Evolutionary conservation across 1,284 basidiomycete genomes (phyloP).

Genomic region (Irpex sp.): DNA sequence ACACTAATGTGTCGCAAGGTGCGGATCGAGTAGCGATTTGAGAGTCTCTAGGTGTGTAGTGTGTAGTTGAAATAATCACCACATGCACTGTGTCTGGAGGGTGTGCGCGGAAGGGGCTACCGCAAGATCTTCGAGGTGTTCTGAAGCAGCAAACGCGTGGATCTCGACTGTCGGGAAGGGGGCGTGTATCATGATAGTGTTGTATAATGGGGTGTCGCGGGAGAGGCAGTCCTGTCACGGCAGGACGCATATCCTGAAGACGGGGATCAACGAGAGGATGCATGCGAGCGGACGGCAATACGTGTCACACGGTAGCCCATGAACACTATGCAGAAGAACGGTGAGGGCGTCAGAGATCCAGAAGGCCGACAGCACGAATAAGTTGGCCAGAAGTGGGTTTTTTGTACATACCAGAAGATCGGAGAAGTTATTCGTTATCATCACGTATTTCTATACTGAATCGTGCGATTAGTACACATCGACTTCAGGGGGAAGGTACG

Average conservation of each 20-base stretch:
- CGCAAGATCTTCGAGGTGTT: conserved; percentile 32
- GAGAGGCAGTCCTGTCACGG: conserved; percentile 16
- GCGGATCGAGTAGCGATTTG: too few species aligned
- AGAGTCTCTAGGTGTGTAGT: too few species aligned
- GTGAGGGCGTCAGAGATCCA: conserved; percentile 24
- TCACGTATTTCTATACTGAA: too few species aligned
- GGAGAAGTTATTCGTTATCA: too few species aligned
- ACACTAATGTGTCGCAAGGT: too few species aligned
- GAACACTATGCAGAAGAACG: conserved; percentile 33
- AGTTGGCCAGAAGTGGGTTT: too few species aligned
- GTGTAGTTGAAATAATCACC: too few species aligned
- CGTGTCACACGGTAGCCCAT: conserved; percentile 26
- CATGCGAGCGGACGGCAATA: conserved; percentile 26
- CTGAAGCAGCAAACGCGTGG: conserved; percentile 33
- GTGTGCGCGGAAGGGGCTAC: conserved; percentile 32
- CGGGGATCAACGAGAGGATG: conserved; percentile 24
- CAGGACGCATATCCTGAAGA: conserved; percentile 28
- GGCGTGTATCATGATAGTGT: conserved; percentile 28
- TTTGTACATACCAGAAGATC: too few species aligned
- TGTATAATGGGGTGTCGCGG: conserved; percentile 24
- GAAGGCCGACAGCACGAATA: too few species aligned
- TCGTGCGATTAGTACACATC: too few species aligned
- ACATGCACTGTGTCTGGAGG: conserved; percentile 13
- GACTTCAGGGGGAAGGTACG: too few species aligned
- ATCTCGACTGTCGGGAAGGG: conserved; percentile 26